Evolutionary conservation across 768 basidiomycete species (phyloP), one percentile per base, ranked within the genome.

Genomic region (Termitomyces sp.): DNA sequence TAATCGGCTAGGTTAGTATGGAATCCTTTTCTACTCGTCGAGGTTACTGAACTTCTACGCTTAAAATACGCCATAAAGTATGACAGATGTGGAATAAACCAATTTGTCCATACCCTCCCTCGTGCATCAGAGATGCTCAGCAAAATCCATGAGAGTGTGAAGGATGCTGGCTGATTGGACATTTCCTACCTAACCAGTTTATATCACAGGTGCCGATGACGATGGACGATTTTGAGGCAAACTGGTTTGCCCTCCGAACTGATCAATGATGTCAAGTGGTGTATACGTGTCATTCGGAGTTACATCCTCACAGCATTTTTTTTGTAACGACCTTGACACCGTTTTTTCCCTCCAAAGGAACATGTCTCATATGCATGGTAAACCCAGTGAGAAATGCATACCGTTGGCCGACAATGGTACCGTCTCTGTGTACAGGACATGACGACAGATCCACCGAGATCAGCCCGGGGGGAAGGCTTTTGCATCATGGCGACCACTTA

Each of bases 201-300:
- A 38, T 40, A 14, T 28, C 40, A 30, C 13, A 9, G 38, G 26
- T 53, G n/a, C 40, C 40, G 20, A 28, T 42, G 38, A 24, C 40
- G 28, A 38, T 38, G 38, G 38, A 3, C 7, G n/a, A 33, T 24
- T 1, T 18, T 18, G 32, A 36, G 35, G 30, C 32, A 22, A 57
- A 43, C 56, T 50, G 47, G 48, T 50, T 22, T 40, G 36, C n/a
- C 32, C 49, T n/a, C 28, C 44, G 57, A 58, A 46, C 51, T 52
- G 50, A 46, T 45, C 32, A 38, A 28, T 53, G 52, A 40, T 53
- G 57, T 36, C 24, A 57, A 30, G 18, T 24, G 36, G 35, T 13
- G 38, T 13, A 26, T 20, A 53, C 22, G 8, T 57, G 18, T 40
- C 35, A 38, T 36, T 53, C 28, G 51, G 51, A 58, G 44, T 36